phyloP scores from a whole-genome alignment of 805 yeast species.

The Suhomyces emberorum region DNA sequence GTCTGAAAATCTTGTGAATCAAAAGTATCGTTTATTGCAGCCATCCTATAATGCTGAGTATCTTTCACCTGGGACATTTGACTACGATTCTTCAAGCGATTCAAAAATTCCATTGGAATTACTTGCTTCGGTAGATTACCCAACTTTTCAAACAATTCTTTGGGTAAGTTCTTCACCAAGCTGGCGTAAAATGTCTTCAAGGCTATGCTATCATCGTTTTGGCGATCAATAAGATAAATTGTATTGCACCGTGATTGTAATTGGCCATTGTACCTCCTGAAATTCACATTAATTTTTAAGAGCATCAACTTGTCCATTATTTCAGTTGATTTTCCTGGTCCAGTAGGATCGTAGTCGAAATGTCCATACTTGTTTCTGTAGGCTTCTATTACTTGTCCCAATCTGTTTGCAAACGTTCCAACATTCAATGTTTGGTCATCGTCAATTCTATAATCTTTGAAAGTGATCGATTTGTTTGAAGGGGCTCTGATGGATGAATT shows the following conservation, averaged over 20 bases:
- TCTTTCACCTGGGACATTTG: neutral
- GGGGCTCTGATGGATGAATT: neutral
- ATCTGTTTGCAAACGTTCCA: neutral
- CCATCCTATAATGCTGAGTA: constrained; percentile 1
- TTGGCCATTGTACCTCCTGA: constrained; percentile 11
- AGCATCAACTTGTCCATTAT: constrained; percentile 1
- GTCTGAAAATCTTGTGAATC: neutral
- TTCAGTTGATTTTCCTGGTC: neutral
- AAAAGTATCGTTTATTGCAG: neutral
- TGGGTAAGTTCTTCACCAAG: constrained; percentile 2
- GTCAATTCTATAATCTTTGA: neutral
- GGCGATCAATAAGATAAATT: neutral
- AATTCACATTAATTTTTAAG: constrained; percentile 6
- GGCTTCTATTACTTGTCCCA: neutral
- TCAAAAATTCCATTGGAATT: constrained; percentile 1
- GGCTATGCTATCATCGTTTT: neutral
- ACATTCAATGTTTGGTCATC: constrained; percentile 2
- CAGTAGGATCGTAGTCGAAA: neutral
- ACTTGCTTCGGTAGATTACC: neutral
- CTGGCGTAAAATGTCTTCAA: constrained; percentile 1
- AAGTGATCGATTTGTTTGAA: neutral
- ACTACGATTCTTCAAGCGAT: neutral
- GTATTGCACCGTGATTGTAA: constrained; percentile 11
- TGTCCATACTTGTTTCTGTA: neutral
- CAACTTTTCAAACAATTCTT: neutral